phyloP scores from a whole-genome alignment of 805 yeast genomes.

The Torulaspora quercuum region DNA sequence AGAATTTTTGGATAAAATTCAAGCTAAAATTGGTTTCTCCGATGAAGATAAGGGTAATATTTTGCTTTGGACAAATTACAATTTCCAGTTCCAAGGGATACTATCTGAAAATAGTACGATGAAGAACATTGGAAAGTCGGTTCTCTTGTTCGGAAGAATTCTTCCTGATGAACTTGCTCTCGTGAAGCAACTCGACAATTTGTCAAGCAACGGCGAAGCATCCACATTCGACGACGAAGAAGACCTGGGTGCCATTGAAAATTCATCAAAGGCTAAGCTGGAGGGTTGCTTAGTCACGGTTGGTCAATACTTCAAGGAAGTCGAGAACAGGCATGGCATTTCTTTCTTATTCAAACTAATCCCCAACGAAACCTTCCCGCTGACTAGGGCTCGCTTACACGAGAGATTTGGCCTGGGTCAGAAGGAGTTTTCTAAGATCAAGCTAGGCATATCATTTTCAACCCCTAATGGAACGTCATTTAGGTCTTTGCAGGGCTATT shows the following conservation, averaged over 20 bases:
- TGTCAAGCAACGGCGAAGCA: conserved; percentile 16
- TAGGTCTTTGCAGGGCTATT: conserved; percentile 42
- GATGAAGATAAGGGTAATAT: conserved; percentile 46
- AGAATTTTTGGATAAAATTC: conserved; percentile 54
- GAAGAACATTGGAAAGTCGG: conserved; percentile 38
- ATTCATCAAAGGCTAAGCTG: conserved; percentile 11
- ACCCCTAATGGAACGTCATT: conserved; percentile 37
- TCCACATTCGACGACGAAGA: conserved; percentile 21
- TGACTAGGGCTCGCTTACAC: conserved; percentile 65
- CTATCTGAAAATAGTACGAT: conserved; percentile 39
- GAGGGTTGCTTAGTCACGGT: conserved; percentile 55
- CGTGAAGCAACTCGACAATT: conserved; percentile 24
- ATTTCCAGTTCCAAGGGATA: conserved; percentile 38
- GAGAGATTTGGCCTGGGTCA: conserved; percentile 70
- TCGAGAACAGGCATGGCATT: conserved; percentile 67
- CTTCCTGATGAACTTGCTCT: conserved; percentile 41
- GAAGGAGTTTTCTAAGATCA: conserved; percentile 74
- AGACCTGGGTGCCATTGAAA: conserved; percentile 12
- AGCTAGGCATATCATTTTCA: conserved; percentile 41
- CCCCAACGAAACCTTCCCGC: conserved; percentile 61
- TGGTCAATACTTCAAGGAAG: conserved; percentile 71
- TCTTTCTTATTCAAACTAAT: conserved; percentile 76
- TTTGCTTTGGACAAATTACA: conserved; percentile 53
- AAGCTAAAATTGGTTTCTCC: conserved; percentile 51
- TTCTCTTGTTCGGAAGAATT: conserved; percentile 45